Evolutionary conservation across 2,329 filamentous ascomycete species (phyloP), one percentile per base, ranked within the genome.

Genomic region (Aschersonia sp.): DNA sequence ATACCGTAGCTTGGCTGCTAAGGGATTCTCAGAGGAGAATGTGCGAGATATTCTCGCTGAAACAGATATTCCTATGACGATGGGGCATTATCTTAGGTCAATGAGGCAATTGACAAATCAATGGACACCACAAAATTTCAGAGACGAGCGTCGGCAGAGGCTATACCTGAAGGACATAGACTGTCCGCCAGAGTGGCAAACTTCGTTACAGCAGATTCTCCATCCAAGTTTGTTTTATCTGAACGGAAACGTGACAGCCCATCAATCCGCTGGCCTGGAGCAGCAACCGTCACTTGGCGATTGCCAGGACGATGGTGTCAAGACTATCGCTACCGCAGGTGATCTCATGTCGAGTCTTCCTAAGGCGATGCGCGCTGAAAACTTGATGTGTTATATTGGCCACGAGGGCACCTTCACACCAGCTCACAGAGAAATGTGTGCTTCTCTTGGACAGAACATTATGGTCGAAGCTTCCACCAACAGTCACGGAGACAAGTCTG

Each of bases 101-200:
- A 84, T 97, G 83, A 76, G 77, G 41, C 79, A 84, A 54, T 77
- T 97, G 32, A 81, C 89, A 1, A 83, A 90, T 45, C 87, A 94
- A 60, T 94, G 87, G 71, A 83, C 73, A 7, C 69, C 77, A 0
- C 74, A 72, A 44, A 90, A 86, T 52, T 95, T 84, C 60, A 81
- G 81, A 50, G 84, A 94, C 53, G 79, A 86, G 51, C 77, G 79
- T 39, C 74, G 85, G 29, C 92, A 98, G 60, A 79, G 92, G 10
- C 78, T 97, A 2, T 98, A 98, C 61, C 68, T 97, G 30, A 98
- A 98, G 59, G 92, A 98, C 59, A 95, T 98, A 50, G 92, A 98
- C 62, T 95, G 89, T 55, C 92, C 92, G 0, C 68, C 75, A 1
- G 81, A 90, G 49, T 98, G 92, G 92, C 80, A 83, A 46, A 76